phyloP scores from a whole-genome alignment of 1,139 yeast genomes.

The Petasospora rhodanensis region DNA sequence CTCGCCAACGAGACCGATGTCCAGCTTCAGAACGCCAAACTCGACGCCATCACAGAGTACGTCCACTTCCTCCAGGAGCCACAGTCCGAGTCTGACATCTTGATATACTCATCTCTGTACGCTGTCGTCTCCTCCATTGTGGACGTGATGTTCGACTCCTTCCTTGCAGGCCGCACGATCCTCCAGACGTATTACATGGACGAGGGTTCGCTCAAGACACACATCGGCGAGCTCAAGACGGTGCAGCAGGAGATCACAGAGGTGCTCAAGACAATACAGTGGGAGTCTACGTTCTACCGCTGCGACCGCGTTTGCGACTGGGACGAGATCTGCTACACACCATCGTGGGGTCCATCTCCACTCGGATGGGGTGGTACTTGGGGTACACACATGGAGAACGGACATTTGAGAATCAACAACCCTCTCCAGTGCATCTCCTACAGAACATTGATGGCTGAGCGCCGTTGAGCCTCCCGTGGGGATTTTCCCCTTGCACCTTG shows the following conservation, averaged over 20 bases:
- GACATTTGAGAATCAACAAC: conserved; percentile 9
- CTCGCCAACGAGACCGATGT: conserved; percentile 5
- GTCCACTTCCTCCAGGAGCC: conserved; percentile 37
- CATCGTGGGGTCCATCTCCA: conserved; percentile 59
- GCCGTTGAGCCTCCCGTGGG: too few species aligned
- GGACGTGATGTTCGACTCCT: conserved; percentile 32
- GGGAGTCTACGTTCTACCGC: conserved; percentile 38
- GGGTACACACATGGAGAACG: conserved; percentile 12
- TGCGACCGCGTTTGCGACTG: conserved; percentile 38
- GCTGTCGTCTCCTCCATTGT: conserved; percentile 35
- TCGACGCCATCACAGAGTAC: conserved; percentile 39
- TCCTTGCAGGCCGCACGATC: conserved; percentile 19
- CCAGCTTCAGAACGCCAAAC: conserved; percentile 25
- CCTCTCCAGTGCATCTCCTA: conserved; percentile 16
- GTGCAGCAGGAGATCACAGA: conserved; percentile 17
- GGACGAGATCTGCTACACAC: conserved; percentile 48
- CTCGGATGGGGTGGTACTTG: conserved; percentile 28
- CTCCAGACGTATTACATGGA: conserved; percentile 17
- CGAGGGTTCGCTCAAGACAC: background rate
- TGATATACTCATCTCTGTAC: conserved; percentile 44
- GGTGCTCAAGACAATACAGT: conserved; percentile 30
- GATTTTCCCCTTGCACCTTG: too few species aligned
- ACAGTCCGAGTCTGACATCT: conserved; percentile 34
- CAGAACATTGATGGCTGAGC: conserved; percentile 3
- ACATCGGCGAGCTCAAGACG: conserved; percentile 3